These are phyloP conservation scores for Powellomyces hirtus DNA, from an alignment of 192 early-diverging fungal species.

Conservation along the genomic window DNA sequence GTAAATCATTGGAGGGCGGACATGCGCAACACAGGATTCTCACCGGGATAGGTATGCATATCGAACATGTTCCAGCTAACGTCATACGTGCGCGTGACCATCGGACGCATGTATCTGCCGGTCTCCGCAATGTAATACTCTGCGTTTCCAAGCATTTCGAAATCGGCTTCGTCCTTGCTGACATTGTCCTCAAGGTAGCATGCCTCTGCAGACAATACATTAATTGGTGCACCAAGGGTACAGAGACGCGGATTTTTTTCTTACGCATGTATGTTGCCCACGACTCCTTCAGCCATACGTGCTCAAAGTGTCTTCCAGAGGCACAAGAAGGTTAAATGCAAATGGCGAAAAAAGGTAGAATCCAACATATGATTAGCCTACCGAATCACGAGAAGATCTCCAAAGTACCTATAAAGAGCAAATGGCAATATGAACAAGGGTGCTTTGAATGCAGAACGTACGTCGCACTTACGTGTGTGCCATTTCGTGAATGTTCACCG, in stretches of 20 bases:
- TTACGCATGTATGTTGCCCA: constrained; percentile 56
- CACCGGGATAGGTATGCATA: constrained; percentile 49
- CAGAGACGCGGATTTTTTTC: too few relatives aligned
- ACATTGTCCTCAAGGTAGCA: constrained; percentile 37
- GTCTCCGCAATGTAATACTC: constrained; percentile 33
- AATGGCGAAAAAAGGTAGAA: too few relatives aligned
- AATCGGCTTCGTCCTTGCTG: constrained; percentile 35
- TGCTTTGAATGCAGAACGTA: background rate
- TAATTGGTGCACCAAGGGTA: background rate
- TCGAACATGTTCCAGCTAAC: constrained; percentile 54
- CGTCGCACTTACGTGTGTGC: constrained; percentile 1
- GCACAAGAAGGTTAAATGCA: background rate
- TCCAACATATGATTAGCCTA: too few relatives aligned
- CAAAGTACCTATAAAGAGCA: constrained; percentile 61
- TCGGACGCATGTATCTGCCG: constrained; percentile 39
- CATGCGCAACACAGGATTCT: too few relatives aligned
- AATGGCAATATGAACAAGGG: too few relatives aligned
- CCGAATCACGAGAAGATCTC: constrained; percentile 55
- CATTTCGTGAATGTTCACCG: constrained; percentile 57
- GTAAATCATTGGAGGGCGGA: background rate
- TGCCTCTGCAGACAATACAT: too few relatives aligned
- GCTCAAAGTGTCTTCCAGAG: constrained; percentile 60
- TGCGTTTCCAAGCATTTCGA: constrained; percentile 30
- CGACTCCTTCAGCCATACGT: constrained; percentile 58
- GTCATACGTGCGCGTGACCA: constrained; percentile 50